These are phyloP conservation scores for Cystobasidium onofrii DNA, from an alignment of 768 basidiomycete genomes.

Conservation along the genomic window DNA sequence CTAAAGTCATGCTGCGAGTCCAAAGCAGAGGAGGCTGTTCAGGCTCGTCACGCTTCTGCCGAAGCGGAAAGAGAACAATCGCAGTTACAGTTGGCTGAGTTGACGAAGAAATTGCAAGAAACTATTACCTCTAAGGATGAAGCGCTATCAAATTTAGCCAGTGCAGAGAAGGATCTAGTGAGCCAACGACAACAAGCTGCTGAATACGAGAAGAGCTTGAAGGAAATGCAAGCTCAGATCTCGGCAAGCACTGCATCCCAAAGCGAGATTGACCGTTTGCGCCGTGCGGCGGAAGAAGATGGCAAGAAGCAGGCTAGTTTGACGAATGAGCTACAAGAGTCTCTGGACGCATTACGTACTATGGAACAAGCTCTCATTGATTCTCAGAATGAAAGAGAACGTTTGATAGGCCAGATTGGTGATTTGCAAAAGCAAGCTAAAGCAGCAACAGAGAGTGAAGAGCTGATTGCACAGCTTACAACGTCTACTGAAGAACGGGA, in stretches of 20 bases:
- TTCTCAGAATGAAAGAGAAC: constrained; percentile 38
- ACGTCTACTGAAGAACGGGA: constrained; percentile 57
- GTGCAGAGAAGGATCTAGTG: background rate
- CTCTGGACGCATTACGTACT: constrained; percentile 33
- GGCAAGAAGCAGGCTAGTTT: constrained; percentile 17
- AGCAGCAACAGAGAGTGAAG: background rate
- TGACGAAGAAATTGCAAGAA: background rate
- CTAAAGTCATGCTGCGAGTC: background rate
- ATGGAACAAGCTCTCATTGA: constrained; percentile 38
- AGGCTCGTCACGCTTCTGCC: constrained; percentile 54
- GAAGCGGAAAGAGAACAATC: constrained; percentile 12
- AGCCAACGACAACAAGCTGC: background rate
- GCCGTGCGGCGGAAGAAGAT: constrained; percentile 25
- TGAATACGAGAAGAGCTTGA: background rate
- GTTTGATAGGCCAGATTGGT: constrained; percentile 32
- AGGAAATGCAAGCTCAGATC: background rate
- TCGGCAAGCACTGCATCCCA: constrained; percentile 42
- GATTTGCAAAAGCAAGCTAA: constrained; percentile 19
- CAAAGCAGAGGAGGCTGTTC: constrained; percentile 44
- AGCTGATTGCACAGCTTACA: constrained; percentile 3
- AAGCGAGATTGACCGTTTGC: constrained; percentile 11
- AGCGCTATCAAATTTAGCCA: background rate
- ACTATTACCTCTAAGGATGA: background rate
- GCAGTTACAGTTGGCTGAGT: background rate
- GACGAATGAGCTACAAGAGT: constrained; percentile 35